phyloP scores from a whole-genome alignment of 257 asterid genomes.

The Voacanga thouarsii region DNA sequence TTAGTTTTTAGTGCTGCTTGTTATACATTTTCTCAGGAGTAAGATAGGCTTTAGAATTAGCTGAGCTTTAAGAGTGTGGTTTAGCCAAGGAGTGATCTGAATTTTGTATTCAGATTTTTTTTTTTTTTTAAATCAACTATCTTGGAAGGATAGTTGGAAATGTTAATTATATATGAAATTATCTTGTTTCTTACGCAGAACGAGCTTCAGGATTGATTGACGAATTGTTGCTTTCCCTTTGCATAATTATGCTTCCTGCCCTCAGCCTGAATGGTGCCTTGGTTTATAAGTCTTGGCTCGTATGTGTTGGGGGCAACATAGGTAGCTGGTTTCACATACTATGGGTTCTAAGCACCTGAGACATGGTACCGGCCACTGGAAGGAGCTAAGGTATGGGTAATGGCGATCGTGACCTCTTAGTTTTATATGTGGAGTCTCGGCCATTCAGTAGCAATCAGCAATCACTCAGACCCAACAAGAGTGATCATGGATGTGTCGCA shows the following conservation, averaged over 20 bases:
- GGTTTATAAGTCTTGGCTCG: neutral
- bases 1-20: slow-evolving; percentile 18
- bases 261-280: neutral
- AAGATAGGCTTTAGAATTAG: slow-evolving; percentile 46
- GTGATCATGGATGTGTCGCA: neutral
- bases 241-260: neutral
- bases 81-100: slow-evolving; percentile 31
- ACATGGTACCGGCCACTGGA: neutral
- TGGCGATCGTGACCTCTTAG: neutral
- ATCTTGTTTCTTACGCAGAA: slow-evolving; percentile 3
- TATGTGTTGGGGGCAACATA: too few species aligned
- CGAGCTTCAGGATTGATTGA: slow-evolving; percentile 2
- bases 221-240: neutral
- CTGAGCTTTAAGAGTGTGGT: slow-evolving; percentile 29
- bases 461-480: neutral
- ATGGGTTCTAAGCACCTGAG: neutral
- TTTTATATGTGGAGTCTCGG: neutral
- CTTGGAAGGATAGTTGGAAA: slow-evolving; percentile 6
- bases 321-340: neutral
- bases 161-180: slow-evolving; percentile 11
- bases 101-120: slow-evolving; percentile 33
- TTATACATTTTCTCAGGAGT: slow-evolving; percentile 22
- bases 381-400: neutral
- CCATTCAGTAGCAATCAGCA: neutral
- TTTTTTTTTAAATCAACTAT: neutral